Percentiles rank a stretch among this genome's conserved stretches.
Evolutionary conservation across 2,329 filamentous ascomycete genomes (phyloP).

Genomic region (Colletotrichum trifolii): DNA sequence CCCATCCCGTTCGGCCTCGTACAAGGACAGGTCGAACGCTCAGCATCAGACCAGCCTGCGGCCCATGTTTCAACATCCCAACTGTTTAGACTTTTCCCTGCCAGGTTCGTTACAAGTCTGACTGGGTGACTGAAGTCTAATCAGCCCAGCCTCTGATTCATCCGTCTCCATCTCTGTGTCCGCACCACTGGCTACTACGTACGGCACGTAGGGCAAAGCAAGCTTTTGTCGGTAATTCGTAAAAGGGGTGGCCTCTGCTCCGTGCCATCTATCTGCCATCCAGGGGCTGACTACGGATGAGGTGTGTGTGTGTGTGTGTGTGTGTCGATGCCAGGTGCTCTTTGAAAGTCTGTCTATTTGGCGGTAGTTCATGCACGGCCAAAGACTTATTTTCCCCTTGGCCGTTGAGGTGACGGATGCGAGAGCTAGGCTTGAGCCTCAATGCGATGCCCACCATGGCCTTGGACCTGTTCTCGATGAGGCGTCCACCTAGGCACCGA

Average conservation of each 20-base stretch:
- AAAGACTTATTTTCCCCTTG: conserved; percentile 1
- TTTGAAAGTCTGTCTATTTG: background rate
- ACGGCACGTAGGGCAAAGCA: conserved; percentile 18
- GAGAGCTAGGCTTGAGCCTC: background rate
- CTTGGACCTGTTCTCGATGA: too few relatives aligned
- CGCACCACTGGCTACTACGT: background rate
- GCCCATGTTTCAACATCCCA: conserved; percentile 8
- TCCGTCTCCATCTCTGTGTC: too few relatives aligned
- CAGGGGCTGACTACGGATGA: background rate
- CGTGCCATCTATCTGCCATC: background rate
- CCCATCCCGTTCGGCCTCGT: background rate
- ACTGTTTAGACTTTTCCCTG: conserved; percentile 13
- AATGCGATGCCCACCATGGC: background rate
- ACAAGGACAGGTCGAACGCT: background rate
- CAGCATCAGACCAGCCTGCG: background rate
- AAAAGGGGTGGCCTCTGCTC: background rate
- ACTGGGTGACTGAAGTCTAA: conserved; percentile 13
- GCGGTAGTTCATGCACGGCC: conserved; percentile 12
- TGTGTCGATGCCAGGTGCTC: background rate
- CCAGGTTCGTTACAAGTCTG: conserved; percentile 3
- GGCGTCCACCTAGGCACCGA: too few relatives aligned
- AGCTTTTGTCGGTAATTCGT: conserved; percentile 10
- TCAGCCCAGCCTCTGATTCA: background rate
- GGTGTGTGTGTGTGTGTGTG: background rate
- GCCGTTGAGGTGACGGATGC: background rate